phyloP scores from a whole-genome alignment of 768 basidiomycete species.

The Kwoniella botswanensis region DNA sequence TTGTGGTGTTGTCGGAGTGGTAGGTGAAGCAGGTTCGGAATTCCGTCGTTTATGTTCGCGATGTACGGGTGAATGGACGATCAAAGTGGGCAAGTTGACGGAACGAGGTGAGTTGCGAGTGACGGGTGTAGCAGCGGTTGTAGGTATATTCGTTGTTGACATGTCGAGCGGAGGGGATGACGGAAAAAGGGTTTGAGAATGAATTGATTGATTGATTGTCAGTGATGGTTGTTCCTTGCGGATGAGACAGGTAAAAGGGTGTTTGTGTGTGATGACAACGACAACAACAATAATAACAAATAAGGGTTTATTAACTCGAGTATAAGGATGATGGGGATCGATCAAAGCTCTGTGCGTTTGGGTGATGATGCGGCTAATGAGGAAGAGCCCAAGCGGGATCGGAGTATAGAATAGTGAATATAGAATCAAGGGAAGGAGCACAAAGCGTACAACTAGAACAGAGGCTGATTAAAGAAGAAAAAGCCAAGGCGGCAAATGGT shows the following conservation, averaged over 20 bases:
- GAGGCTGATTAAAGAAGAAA: not conserved
- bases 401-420: not conserved
- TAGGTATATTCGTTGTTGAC: not conserved
- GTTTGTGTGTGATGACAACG: not conserved
- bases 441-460: not conserved
- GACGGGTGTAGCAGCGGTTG: not conserved
- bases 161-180: not conserved
- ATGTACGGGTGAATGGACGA: conserved; percentile 21
- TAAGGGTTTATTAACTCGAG: not conserved
- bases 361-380: not conserved
- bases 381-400: conserved; percentile 3
- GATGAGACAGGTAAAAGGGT: not conserved
- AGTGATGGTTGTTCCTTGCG: conserved; percentile 3
- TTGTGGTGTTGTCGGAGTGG: conserved; percentile 22
- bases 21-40: conserved; percentile 25
- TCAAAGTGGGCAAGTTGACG: conserved; percentile 19
- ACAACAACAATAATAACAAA: not conserved
- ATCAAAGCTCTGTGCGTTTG: conserved; percentile 7
- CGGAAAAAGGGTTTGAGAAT: not conserved
- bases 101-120: conserved; percentile 19
- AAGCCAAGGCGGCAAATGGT: not conserved
- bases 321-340: not conserved
- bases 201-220: not conserved
- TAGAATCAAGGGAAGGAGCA: not conserved
- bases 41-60: conserved; percentile 23